These are phyloP conservation scores for Trametes maxima DNA, from an alignment of 768 basidiomycete genomes.

Conservation along the genomic window DNA sequence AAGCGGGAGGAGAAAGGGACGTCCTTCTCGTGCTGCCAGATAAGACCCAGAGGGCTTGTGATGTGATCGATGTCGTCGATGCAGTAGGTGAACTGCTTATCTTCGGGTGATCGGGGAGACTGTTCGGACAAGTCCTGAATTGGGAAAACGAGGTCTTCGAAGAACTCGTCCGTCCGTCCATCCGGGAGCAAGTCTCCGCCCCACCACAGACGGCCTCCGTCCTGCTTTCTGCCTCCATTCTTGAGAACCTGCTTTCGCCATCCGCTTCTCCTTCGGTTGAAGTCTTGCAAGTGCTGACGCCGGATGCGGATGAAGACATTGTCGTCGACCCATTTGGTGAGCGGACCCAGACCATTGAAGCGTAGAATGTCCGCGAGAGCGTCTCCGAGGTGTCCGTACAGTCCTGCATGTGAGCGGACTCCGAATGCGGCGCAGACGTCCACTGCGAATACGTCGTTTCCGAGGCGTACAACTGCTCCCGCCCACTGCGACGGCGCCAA, in stretches of 20 bases:
- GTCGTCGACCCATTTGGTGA: too few species aligned
- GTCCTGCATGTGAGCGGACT: background rate
- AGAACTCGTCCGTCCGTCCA: constrained; percentile 26
- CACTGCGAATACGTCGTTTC: constrained; percentile 4
- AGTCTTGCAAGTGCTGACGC: constrained; percentile 22
- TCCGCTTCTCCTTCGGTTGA: constrained; percentile 28
- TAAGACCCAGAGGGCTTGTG: constrained; percentile 25
- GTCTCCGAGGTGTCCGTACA: constrained; percentile 15
- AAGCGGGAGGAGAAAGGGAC: background rate
- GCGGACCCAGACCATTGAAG: too few species aligned
- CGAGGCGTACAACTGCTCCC: too few species aligned
- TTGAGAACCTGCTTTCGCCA: background rate
- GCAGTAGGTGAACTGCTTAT: constrained; percentile 20
- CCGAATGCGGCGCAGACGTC: constrained; percentile 17
- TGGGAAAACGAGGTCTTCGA: constrained; percentile 26
- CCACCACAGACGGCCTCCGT: constrained; percentile 27
- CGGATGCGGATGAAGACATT: too few species aligned
- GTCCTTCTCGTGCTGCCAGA: constrained; percentile 30
- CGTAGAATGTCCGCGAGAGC: constrained; percentile 21
- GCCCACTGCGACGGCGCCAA: too few species aligned
- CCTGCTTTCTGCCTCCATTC: constrained; percentile 12
- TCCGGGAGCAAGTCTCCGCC: constrained; percentile 20
- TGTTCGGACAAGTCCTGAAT: constrained; percentile 18
- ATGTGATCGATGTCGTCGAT: constrained; percentile 28
- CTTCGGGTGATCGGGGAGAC: constrained; percentile 9